Base-by-base conservation (phyloP, 2,329 filamentous ascomycete genomes). In the Chaetomiaceae sp. region DNA sequence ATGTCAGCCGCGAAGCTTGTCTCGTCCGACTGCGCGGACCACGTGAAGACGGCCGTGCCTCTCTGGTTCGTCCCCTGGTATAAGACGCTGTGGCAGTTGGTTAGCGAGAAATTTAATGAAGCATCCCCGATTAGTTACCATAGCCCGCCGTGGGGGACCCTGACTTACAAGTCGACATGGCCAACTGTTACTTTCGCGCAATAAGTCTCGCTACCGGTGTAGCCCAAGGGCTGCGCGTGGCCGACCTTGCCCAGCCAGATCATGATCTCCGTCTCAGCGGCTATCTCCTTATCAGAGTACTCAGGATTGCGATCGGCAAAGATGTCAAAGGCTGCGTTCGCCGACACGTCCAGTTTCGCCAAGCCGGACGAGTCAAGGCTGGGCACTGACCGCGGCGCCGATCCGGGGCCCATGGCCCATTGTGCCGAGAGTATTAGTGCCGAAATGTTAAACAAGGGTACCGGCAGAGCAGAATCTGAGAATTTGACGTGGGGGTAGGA, bases 401-500 rank as follows among this genome's bases (percentile, higher is more conserved):
- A 59, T 32, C 66, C 65, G 11, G 58, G 47, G 25, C 59, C 61
- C 62, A 67, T 66, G 29, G 65, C 61, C 66, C 66, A 68, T 32
- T 63, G 48, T 23, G 59, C 60, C 36, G 58, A 55, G 44, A 68
- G 57, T 14, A 51, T 49, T 32, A 68, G 54, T 45, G 62, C 53
- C 43, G 62, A 62, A 48, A 68, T 64, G 56, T 61, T 65, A 38
- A 61, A 61, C 51, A 68, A 49, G 55, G 59, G 43, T 18, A 58
- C 57, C 11, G 66, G 65, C 13, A 68, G 60, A 29, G 58, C 51
- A 6, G 55, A 56, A 40, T 62, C 58, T 25, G 60, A 59, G 44
- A 68, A 60, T 40, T 66, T 66, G 34, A 68, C 66, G 58, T 68
- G 66, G 49, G 66, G 66, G 55, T 64, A 68, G 4, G 66, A 68